These are phyloP conservation scores for Eutrema yunnanense DNA, from an alignment of 345 rosid genomes.

Conservation along the genomic window DNA sequence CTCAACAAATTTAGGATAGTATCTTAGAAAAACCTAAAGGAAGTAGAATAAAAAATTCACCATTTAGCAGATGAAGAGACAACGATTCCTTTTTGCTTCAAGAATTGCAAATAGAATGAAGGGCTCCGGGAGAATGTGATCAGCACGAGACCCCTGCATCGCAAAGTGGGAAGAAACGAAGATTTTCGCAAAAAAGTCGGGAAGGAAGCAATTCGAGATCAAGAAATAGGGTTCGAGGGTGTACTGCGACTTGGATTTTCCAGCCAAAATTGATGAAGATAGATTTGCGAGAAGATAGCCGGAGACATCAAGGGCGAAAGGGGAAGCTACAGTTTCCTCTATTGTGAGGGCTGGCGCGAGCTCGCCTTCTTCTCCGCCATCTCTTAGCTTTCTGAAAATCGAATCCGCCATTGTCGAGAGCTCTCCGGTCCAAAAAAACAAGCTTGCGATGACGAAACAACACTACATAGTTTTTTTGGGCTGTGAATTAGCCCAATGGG, in stretches of 20 bases:
- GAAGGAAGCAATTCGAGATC: neutral
- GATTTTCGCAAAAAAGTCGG: neutral
- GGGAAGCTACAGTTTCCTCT: conserved; percentile 57
- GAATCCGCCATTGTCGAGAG: conserved; percentile 59
- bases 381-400: conserved; percentile 67
- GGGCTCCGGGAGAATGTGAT: conserved; percentile 64
- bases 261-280: conserved; percentile 53
- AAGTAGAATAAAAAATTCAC: conserved; percentile 22
- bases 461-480: neutral
- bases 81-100: conserved; percentile 48
- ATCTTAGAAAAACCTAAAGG: neutral
- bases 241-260: conserved; percentile 72
- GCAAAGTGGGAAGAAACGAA: neutral
- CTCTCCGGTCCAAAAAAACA: neutral
- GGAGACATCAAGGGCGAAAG: conserved; percentile 65
- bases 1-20: neutral
- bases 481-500: no score
- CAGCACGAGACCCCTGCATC: conserved; percentile 58
- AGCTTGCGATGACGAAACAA: neutral
- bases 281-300: conserved; percentile 53
- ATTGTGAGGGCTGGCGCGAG: conserved; percentile 73
- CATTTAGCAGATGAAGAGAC: conserved; percentile 48
- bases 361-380: conserved; percentile 80
- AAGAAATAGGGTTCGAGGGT: neutral
- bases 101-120: conserved; percentile 48